Percentiles rank a stretch among this genome's conserved stretches.
Conservation (phyloP, 257 asterid species). For the Ajuga chamaepitys region DNA sequence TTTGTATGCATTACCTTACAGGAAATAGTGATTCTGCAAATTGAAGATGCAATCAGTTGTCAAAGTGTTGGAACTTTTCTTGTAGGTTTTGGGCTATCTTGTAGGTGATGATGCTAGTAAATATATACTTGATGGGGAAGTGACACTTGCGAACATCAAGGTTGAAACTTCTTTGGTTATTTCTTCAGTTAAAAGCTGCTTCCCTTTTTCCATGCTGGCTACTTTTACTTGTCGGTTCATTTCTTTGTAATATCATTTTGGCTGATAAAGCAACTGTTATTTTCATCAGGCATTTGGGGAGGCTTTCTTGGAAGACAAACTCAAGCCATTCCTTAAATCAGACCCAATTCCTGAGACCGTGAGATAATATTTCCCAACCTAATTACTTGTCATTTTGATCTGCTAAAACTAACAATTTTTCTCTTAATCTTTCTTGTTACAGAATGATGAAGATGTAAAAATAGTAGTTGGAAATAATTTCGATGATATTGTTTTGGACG, state of each 20-base stretch:
- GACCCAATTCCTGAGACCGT: slow-evolving; percentile 83
- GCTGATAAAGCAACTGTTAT: not conserved
- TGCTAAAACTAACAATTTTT: not conserved
- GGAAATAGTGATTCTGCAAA: not conserved
- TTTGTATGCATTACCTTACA: slow-evolving; percentile 2
- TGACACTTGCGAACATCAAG: slow-evolving; percentile 69
- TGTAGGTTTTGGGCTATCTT: slow-evolving; percentile 64
- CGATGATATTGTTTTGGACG: slow-evolving; percentile 61
- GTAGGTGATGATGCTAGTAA: slow-evolving; percentile 58
- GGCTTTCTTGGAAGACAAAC: slow-evolving; percentile 62
- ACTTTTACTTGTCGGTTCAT: not conserved
- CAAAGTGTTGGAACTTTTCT: slow-evolving; percentile 5
- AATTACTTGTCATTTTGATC: slow-evolving; percentile 4
- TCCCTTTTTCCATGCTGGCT: not conserved
- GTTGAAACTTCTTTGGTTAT: slow-evolving; percentile 25
- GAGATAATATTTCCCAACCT: slow-evolving; percentile 18
- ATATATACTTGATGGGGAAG: slow-evolving; percentile 45
- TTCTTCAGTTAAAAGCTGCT: slow-evolving; percentile 5
- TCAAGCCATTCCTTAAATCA: slow-evolving; percentile 78
- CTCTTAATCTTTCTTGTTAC: slow-evolving; percentile 10
- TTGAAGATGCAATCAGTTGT: slow-evolving; percentile 8
- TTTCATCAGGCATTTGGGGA: slow-evolving; percentile 58
- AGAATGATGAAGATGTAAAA: slow-evolving; percentile 83
- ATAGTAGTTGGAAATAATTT: slow-evolving; percentile 54
- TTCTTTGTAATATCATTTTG: not conserved